phyloP scores from a whole-genome alignment of 2,329 filamentous ascomycete species.

The Cercospora sp. region DNA sequence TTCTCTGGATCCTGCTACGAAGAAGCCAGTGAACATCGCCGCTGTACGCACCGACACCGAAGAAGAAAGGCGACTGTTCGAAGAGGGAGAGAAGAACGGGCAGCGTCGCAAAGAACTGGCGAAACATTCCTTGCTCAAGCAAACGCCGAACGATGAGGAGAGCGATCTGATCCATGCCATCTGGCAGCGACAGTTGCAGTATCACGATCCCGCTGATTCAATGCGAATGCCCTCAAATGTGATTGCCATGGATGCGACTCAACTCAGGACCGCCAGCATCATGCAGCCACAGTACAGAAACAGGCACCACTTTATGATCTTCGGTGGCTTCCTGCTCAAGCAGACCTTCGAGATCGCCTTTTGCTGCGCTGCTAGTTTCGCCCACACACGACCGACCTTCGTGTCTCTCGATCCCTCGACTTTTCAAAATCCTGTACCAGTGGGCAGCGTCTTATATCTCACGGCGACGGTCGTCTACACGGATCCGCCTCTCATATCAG shows the following conservation, averaged over 20 bases:
- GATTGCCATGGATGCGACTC: constrained; percentile 63
- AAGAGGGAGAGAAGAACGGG: constrained; percentile 65
- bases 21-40: constrained; percentile 64
- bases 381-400: constrained; percentile 69
- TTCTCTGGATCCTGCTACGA: constrained; percentile 67
- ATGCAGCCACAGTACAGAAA: constrained; percentile 71
- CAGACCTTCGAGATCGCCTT: constrained; percentile 76
- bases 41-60: constrained; percentile 63
- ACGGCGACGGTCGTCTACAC: constrained; percentile 72
- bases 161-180: constrained; percentile 71
- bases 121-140: constrained; percentile 62
- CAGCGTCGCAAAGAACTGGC: constrained; percentile 65
- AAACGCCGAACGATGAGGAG: constrained; percentile 70
- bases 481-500: constrained; percentile 57
- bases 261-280: constrained; percentile 66
- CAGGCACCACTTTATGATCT: constrained; percentile 73
- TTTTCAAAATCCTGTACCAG: constrained; percentile 73
- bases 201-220: constrained; percentile 60
- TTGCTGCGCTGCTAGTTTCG: constrained; percentile 70
- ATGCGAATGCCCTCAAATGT: constrained; percentile 59
- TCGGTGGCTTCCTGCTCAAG: constrained; percentile 72
- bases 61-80: constrained; percentile 65
- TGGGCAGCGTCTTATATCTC: constrained; percentile 73
- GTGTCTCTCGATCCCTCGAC: constrained; percentile 72
- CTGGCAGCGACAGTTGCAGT: constrained; percentile 68